phyloP scores from a whole-genome alignment of 306 rosid species.

The Macrotyloma uniflorum region DNA sequence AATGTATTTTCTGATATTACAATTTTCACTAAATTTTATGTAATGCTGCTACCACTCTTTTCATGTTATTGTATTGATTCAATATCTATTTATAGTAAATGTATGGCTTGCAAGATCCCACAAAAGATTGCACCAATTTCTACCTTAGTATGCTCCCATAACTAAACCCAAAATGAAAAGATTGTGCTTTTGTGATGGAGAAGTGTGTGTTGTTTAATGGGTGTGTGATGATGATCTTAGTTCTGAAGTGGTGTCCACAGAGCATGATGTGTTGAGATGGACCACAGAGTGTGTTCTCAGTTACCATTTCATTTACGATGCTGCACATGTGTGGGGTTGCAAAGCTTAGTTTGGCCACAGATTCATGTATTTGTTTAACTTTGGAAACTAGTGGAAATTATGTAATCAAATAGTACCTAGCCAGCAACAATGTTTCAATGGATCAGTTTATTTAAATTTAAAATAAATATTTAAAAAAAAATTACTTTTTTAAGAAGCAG shows the following conservation, averaged over 20 bases:
- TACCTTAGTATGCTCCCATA: not conserved
- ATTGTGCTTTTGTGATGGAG: slow-evolving; percentile 15
- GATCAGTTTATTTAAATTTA: no score
- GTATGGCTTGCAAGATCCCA: not conserved
- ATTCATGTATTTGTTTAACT: slow-evolving; percentile 4
- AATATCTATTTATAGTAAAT: slow-evolving; percentile 11
- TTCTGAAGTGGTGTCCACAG: slow-evolving; percentile 36
- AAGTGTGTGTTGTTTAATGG: slow-evolving; percentile 29
- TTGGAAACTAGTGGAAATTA: not conserved
- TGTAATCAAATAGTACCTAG: no score
- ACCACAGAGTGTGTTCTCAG: slow-evolving; percentile 17
- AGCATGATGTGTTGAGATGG: slow-evolving; percentile 36
- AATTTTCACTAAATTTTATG: no score
- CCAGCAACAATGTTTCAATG: no score
- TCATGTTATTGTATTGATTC: not conserved
- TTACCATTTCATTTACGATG: slow-evolving; percentile 29
- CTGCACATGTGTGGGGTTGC: slow-evolving; percentile 40
- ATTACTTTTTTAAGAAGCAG: no score
- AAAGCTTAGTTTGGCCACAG: not conserved
- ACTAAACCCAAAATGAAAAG: slow-evolving; percentile 29
- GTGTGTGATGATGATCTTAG: slow-evolving; percentile 30
- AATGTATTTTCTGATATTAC: no score
- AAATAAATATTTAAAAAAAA: no score
- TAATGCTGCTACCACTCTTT: no score
- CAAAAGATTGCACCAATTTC: slow-evolving; percentile 1